Evolutionary conservation across 208 protist species (phyloP).

Genomic region (Strigomonas galati): DNA sequence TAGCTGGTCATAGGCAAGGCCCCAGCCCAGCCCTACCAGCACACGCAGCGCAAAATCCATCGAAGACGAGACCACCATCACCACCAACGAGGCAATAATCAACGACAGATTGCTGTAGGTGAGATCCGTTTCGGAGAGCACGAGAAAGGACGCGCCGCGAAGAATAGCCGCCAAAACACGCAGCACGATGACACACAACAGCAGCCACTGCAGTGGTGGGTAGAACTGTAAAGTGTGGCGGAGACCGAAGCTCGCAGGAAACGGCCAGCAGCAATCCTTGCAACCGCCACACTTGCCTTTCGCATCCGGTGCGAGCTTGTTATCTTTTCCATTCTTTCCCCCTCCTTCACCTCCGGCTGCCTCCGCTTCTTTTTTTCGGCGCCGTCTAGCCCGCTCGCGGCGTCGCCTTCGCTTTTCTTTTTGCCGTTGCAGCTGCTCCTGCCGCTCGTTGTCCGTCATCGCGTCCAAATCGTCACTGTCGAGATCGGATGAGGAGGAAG

Average conservation of each 20-base stretch:
- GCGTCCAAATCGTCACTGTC: too few relatives aligned
- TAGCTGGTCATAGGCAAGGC: conserved; percentile 37
- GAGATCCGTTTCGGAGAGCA: conserved; percentile 10
- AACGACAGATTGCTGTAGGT: neutral
- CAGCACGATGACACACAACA: conserved; percentile 29
- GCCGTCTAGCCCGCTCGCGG: too few relatives aligned
- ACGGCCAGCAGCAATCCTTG: too few relatives aligned
- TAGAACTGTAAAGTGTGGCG: conserved; percentile 47
- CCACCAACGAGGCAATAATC: conserved; percentile 20
- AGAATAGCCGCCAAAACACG: conserved; percentile 38
- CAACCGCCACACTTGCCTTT: too few relatives aligned
- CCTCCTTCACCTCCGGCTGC: too few relatives aligned
- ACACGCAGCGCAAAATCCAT: conserved; percentile 42
- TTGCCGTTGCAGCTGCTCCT: too few relatives aligned
- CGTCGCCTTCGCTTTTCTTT: too few relatives aligned
- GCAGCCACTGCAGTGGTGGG: conserved; percentile 50
- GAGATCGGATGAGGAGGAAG: too few relatives aligned
- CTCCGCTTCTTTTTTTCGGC: too few relatives aligned
- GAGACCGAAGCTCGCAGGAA: neutral
- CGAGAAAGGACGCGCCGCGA: conserved; percentile 23
- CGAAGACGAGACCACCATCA: conserved; percentile 21
- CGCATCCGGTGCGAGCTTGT: too few relatives aligned
- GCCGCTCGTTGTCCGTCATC: too few relatives aligned
- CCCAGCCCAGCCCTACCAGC: conserved; percentile 59
- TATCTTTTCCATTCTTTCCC: too few relatives aligned